Percentiles rank a stretch among this genome's conserved stretches.
Evolutionary conservation across 2,329 filamentous ascomycete genomes (phyloP).

Genomic region (Claviceps humidiphila): DNA sequence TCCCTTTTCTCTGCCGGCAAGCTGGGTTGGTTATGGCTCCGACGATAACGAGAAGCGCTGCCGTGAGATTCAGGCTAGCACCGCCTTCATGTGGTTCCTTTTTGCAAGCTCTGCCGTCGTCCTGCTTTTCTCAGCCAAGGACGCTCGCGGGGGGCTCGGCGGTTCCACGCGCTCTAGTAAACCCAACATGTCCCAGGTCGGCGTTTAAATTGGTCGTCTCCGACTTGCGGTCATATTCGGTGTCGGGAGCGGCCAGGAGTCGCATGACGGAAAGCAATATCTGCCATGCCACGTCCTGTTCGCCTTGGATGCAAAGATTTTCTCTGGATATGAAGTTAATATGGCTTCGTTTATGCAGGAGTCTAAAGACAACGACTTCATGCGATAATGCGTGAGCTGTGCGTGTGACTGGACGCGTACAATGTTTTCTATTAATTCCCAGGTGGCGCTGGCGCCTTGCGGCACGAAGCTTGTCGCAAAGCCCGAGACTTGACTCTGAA

Average conservation of each 20-base stretch:
- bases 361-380: neutral
- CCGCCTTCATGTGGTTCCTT: slow-evolving; percentile 69
- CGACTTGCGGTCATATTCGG: neutral
- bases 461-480: neutral
- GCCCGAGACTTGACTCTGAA: neutral
- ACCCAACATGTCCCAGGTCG: slow-evolving; percentile 45
- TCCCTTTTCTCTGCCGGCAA: slow-evolving; percentile 19
- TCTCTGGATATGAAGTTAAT: slow-evolving; percentile 2
- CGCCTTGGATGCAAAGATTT: neutral
- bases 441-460: neutral
- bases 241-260: slow-evolving; percentile 1
- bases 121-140: slow-evolving; percentile 40
- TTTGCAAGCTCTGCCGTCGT: slow-evolving; percentile 48
- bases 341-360: slow-evolving; percentile 2
- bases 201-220: slow-evolving; percentile 22
- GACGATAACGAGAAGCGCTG: slow-evolving; percentile 49
- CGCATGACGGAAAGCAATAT: neutral
- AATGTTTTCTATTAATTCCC: neutral
- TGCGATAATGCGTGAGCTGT: neutral
- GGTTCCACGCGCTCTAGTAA: slow-evolving; percentile 29
- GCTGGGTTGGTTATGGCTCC: slow-evolving; percentile 52
- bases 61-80: slow-evolving; percentile 60
- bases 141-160: slow-evolving; percentile 32
- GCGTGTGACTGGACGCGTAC: neutral
- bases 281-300: neutral